Conservation (phyloP, 768 basidiomycete species). For the Gyrodon lividus region DNA sequence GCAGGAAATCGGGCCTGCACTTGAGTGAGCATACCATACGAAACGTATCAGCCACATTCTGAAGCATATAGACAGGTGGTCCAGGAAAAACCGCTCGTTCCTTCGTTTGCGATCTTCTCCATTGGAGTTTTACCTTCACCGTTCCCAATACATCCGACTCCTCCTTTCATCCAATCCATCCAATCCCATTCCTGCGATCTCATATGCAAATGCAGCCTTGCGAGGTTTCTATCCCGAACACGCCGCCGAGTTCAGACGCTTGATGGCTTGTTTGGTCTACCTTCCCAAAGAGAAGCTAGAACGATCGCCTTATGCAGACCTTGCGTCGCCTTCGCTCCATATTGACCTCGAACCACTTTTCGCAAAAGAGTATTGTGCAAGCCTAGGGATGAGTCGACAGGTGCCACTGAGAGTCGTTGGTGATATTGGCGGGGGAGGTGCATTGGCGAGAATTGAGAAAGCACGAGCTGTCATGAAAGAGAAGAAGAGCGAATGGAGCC, state of each 20-base stretch:
- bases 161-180: conserved; percentile 63
- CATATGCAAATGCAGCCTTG: conserved; percentile 71
- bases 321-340: conserved; percentile 70
- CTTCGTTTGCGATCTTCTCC: conserved; percentile 70
- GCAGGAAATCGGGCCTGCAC: conserved; percentile 70
- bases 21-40: conserved; percentile 52
- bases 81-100: conserved; percentile 60
- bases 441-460: conserved; percentile 90
- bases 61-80: conserved; percentile 62
- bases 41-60: neutral
- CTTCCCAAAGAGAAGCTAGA: conserved; percentile 67
- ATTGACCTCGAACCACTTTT: conserved; percentile 81
- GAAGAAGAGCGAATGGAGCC: conserved; percentile 90
- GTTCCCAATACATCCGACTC: conserved; percentile 84
- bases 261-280: conserved; percentile 69
- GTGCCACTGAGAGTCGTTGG: conserved; percentile 86
- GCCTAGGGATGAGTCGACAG: conserved; percentile 85
- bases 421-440: conserved; percentile 91
- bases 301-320: conserved; percentile 70
- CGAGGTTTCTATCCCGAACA: conserved; percentile 64
- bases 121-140: conserved; percentile 87
- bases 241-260: conserved; percentile 59
- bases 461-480: conserved; percentile 92
- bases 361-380: conserved; percentile 85
- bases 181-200: conserved; percentile 57